Conservation (phyloP, 129 eudicot genomes). For the Flaveria sonorensis region DNA sequence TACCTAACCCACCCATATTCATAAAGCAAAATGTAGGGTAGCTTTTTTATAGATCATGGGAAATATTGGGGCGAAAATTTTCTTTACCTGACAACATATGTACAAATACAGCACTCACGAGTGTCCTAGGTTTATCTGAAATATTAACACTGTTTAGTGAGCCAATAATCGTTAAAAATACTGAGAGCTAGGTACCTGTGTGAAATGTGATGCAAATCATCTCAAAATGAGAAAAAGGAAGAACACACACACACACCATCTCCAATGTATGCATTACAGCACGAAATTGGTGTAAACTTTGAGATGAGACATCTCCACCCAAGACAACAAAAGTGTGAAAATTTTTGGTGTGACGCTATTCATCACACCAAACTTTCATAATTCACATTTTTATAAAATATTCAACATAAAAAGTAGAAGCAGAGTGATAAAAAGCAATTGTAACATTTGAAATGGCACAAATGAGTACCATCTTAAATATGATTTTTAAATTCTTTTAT, state of each 20-base stretch:
- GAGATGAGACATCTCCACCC: not conserved
- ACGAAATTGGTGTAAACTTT: not conserved
- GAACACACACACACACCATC: not conserved
- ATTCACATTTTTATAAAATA: not conserved
- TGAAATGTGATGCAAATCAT: not conserved
- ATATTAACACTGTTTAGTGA: slow-evolving; percentile 21
- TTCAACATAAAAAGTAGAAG: not conserved
- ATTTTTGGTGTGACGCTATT: not conserved
- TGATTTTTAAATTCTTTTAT: not conserved
- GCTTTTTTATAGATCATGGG: not conserved
- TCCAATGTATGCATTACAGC: not conserved
- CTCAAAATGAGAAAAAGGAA: not conserved
- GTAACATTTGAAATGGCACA: not conserved
- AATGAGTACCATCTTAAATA: not conserved
- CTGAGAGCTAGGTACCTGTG: not conserved
- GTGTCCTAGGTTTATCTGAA: slow-evolving; percentile 75
- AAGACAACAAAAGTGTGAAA: not conserved
- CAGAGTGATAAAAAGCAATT: not conserved
- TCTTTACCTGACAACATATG: slow-evolving; percentile 72
- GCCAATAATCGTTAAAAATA: slow-evolving; percentile 28
- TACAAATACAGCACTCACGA: slow-evolving; percentile 70
- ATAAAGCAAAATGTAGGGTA: not conserved
- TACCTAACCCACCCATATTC: not conserved
- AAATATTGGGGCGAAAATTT: not conserved
- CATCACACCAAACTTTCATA: not conserved